Conservation (phyloP, 2,329 filamentous ascomycete genomes). For the Dendrostoma leiphaemia region DNA sequence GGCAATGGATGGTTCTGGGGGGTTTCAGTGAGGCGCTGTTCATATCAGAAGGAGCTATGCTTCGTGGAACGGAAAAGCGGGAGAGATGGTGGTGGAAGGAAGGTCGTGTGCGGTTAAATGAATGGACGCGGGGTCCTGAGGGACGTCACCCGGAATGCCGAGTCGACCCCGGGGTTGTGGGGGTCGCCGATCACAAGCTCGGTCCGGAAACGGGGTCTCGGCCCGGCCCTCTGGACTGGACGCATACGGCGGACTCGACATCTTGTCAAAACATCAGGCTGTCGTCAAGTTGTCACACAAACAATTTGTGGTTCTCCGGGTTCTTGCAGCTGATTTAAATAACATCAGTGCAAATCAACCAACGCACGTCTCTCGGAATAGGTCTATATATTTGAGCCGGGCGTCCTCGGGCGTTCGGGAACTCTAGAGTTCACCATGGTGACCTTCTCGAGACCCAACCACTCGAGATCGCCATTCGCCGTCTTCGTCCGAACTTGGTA, state of each 20-base stretch:
- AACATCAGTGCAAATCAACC: too few relatives aligned
- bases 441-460: conserved; percentile 6
- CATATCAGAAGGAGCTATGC: neutral
- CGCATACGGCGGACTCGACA: too few relatives aligned
- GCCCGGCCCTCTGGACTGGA: neutral
- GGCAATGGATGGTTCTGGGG: neutral
- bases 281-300: too few relatives aligned
- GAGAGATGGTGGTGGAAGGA: too few relatives aligned
- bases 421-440: neutral
- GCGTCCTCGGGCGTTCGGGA: too few relatives aligned
- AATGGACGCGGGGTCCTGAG: conserved; percentile 2
- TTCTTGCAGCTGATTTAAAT: too few relatives aligned
- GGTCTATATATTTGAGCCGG: too few relatives aligned
- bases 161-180: conserved; percentile 5
- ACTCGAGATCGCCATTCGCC: neutral
- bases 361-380: too few relatives aligned
- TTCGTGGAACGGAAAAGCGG: neutral
- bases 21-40: neutral
- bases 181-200: neutral
- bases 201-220: too few relatives aligned
- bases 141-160: conserved; percentile 7
- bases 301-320: too few relatives aligned
- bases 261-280: too few relatives aligned
- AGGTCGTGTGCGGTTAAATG: neutral
- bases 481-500: conserved; percentile 36